These are phyloP conservation scores for Umbelopsis isabellina DNA, from an alignment of 192 early-diverging fungal genomes.

Conservation along the genomic window DNA sequence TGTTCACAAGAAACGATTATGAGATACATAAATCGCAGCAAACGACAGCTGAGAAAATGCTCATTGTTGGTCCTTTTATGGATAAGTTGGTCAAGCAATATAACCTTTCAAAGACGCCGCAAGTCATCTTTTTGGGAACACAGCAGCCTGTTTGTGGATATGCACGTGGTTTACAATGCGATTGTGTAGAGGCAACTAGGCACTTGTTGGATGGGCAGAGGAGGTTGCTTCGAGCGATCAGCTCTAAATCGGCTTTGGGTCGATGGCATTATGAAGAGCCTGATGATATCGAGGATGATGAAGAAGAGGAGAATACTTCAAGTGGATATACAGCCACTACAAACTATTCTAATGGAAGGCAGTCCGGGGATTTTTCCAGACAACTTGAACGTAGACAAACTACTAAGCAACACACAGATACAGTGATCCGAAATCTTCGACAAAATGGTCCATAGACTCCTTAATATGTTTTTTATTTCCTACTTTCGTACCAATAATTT, in stretches of 20 bases:
- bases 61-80: constrained; percentile 8
- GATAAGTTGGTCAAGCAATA: constrained; percentile 1
- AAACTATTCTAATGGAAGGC: background rate
- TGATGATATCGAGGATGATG: background rate
- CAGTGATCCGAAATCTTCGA: constrained; percentile 2
- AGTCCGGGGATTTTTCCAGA: background rate
- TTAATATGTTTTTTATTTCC: background rate
- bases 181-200: constrained; percentile 15
- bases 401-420: background rate
- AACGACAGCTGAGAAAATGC: constrained; percentile 7
- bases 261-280: constrained; percentile 8
- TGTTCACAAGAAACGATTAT: constrained; percentile 31
- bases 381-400: background rate
- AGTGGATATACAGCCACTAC: no score
- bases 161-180: background rate
- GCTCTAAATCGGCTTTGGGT: background rate
- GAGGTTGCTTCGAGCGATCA: background rate
- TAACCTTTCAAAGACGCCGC: constrained; percentile 2
- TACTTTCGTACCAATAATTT: background rate
- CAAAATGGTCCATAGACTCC: background rate
- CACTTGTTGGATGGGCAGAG: constrained; percentile 7
- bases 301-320: background rate
- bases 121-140: constrained; percentile 19
- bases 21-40: background rate
- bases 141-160: constrained; percentile 13